Conservation (phyloP, 495 filamentous ascomycete genomes). For the Penicillium odoratum region DNA sequence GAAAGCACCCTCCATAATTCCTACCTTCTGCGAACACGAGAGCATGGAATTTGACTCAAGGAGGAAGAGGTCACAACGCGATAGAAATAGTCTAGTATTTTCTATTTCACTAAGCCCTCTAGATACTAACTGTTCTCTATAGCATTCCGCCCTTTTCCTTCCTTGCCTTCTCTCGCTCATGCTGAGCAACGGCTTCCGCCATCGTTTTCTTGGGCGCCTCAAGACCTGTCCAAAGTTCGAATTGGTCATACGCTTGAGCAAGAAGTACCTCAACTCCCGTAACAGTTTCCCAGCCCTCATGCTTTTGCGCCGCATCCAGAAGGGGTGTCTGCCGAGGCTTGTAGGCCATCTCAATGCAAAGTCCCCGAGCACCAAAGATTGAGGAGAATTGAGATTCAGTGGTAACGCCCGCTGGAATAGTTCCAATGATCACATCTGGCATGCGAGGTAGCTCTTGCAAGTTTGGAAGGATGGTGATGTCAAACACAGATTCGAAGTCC, state of each 20-base stretch:
- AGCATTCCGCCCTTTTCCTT: background rate
- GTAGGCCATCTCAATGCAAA: slow-evolving; percentile 56
- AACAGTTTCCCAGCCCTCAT: slow-evolving; percentile 62
- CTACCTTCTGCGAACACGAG: background rate
- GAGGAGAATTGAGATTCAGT: slow-evolving; percentile 19
- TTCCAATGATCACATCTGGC: slow-evolving; percentile 29
- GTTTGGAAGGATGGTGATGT: slow-evolving; percentile 8
- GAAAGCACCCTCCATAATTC: background rate
- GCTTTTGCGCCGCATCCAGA: slow-evolving; percentile 44
- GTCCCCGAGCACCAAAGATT: slow-evolving; percentile 18
- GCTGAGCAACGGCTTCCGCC: slow-evolving; percentile 11
- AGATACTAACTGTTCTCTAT: background rate
- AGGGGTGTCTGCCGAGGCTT: slow-evolving; percentile 63
- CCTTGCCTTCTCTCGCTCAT: slow-evolving; percentile 11
- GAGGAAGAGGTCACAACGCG: background rate
- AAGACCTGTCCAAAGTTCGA: slow-evolving; percentile 66
- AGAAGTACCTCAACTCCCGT: slow-evolving; percentile 70
- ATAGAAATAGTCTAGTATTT: background rate
- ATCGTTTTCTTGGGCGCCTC: slow-evolving; percentile 16
- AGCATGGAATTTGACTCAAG: background rate
- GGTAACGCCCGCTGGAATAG: slow-evolving; percentile 23
- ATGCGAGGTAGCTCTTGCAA: slow-evolving; percentile 8
- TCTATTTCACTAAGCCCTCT: background rate
- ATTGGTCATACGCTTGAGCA: slow-evolving; percentile 71
- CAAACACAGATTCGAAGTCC: slow-evolving; percentile 50